Conservation (phyloP, 805 yeast genomes). For the Lipomyces orientalis region DNA sequence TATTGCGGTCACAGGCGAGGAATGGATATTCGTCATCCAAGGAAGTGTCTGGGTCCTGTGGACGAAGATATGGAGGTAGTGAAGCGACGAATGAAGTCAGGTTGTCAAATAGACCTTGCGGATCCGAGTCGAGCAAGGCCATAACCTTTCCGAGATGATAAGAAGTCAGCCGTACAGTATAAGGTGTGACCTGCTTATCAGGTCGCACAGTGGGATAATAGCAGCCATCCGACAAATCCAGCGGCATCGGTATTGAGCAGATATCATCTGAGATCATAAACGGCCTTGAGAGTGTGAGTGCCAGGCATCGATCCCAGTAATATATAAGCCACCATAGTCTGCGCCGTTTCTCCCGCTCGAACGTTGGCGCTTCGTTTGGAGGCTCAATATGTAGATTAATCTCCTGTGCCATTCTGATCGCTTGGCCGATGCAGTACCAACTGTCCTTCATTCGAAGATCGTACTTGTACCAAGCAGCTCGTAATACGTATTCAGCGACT, state of each 20-base stretch:
- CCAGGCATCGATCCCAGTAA: conserved; percentile 15
- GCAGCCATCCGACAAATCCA: conserved; percentile 14
- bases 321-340: conserved; percentile 12
- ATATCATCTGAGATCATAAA: conserved; percentile 4
- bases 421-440: conserved; percentile 10
- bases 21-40: conserved; percentile 26
- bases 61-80: conserved; percentile 5
- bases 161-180: not conserved
- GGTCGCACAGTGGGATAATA: conserved; percentile 10
- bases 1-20: conserved; percentile 25
- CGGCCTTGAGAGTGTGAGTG: conserved; percentile 9
- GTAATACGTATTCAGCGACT: not conserved
- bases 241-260: conserved; percentile 6
- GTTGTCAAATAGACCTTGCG: not conserved
- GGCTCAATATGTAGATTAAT: conserved; percentile 10
- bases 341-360: conserved; percentile 9
- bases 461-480: conserved; percentile 14
- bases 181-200: not conserved
- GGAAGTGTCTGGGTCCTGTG: conserved; percentile 21
- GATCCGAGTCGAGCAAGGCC: conserved; percentile 4
- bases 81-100: not conserved
- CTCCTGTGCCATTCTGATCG: conserved; percentile 14
- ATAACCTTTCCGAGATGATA: not conserved
- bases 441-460: conserved; percentile 8
- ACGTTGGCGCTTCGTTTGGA: conserved; percentile 6